Percentiles rank a stretch among this genome's conserved stretches.
Conservation (phyloP, 805 yeast species). For the Kuraishia floccosa region DNA sequence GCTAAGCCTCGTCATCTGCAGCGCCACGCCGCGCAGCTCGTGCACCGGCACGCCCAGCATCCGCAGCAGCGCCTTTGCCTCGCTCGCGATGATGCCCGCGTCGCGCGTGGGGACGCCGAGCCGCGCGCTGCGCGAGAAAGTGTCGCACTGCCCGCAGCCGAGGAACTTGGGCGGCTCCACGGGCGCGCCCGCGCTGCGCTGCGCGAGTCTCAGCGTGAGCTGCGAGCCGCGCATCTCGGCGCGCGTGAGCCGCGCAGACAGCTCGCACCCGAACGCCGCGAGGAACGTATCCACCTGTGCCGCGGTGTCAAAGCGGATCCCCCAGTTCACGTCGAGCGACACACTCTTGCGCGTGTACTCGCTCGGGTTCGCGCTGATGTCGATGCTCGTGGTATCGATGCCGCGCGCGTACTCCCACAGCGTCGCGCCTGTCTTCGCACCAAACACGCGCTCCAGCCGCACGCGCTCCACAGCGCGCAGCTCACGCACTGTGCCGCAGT, state of each 20-base stretch:
- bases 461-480: slow-evolving; percentile 21
- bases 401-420: slow-evolving; percentile 55
- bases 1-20: slow-evolving; percentile 53
- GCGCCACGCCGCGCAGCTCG: slow-evolving; percentile 72
- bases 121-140: slow-evolving; percentile 42
- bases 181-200: slow-evolving; percentile 57
- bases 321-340: slow-evolving; percentile 87
- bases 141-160: slow-evolving; percentile 78
- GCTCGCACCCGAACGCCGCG: slow-evolving; percentile 43
- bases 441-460: slow-evolving; percentile 38
- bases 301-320: slow-evolving; percentile 58
- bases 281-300: slow-evolving; percentile 58
- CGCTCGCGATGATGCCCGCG: slow-evolving; percentile 48
- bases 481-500: slow-evolving; percentile 22
- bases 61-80: slow-evolving; percentile 44
- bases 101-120: slow-evolving; percentile 55
- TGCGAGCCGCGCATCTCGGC: slow-evolving; percentile 39
- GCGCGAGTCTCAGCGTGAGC: slow-evolving; percentile 56
- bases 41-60: slow-evolving; percentile 45
- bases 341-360: slow-evolving; percentile 59
- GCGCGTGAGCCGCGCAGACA: slow-evolving; percentile 38
- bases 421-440: slow-evolving; percentile 60
- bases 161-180: slow-evolving; percentile 64
- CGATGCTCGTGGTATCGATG: slow-evolving; percentile 49
- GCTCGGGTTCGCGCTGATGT: slow-evolving; percentile 34